Percentiles rank a stretch among this genome's conserved stretches.
These are phyloP conservation scores for Dioscorea alata DNA, from an alignment of 106 monocot species.

Conservation along the genomic window DNA sequence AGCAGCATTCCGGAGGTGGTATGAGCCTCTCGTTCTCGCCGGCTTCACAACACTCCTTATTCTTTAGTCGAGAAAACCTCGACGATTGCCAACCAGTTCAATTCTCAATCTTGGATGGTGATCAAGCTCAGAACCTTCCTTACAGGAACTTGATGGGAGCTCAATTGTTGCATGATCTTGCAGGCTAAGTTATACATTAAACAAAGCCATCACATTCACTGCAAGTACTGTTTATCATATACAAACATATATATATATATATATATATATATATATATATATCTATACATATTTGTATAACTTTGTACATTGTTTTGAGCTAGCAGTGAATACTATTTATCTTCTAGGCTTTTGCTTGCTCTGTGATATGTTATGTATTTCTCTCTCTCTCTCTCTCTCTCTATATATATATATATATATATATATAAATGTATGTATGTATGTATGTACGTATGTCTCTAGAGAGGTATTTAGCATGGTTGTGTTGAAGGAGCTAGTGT, in stretches of 20 bases:
- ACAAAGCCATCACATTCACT: not conserved
- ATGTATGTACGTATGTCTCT: no score
- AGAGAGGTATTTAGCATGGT: no score
- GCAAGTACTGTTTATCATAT: not conserved
- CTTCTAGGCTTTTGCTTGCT: not conserved
- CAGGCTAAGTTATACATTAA: constrained; percentile 7
- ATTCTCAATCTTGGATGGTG: constrained; percentile 31
- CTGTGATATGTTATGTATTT: not conserved
- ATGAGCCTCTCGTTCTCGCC: constrained; percentile 27
- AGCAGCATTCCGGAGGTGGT: constrained; percentile 40
- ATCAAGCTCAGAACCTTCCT: constrained; percentile 29
- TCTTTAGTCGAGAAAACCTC: constrained; percentile 22
- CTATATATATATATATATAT: not conserved
- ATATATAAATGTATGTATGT: no score
- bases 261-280: no score
- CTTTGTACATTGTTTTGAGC: not conserved
- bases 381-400: not conserved
- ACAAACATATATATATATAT: not conserved
- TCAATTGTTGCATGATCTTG: constrained; percentile 48
- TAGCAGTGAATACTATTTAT: not conserved
- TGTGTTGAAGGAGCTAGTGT: no score
- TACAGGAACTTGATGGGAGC: constrained; percentile 44
- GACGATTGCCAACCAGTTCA: constrained; percentile 20
- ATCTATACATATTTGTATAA: not conserved
- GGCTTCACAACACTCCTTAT: constrained; percentile 7